Evolutionary conservation across 257 asterid genomes (phyloP).

Genomic region (Scutellaria barbata): DNA sequence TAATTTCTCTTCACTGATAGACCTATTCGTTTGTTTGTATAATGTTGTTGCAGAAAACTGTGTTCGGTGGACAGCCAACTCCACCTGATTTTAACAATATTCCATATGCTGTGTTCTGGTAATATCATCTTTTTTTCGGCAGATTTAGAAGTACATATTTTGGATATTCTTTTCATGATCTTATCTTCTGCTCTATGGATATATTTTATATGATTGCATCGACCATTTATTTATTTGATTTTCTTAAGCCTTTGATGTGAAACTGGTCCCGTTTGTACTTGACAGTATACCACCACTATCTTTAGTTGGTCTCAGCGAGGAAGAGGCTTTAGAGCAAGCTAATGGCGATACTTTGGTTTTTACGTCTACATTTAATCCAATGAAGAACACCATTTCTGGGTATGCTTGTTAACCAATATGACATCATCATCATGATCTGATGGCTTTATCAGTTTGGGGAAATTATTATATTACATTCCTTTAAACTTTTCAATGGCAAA

Average conservation of each 20-base stretch:
- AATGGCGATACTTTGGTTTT: slow-evolving; percentile 71
- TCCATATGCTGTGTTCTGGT: slow-evolving; percentile 97
- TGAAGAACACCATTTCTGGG: slow-evolving; percentile 96
- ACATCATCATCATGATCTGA: background rate
- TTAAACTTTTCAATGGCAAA: background rate
- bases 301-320: slow-evolving; percentile 83
- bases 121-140: slow-evolving; percentile 33
- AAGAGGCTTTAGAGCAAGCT: slow-evolving; percentile 71
- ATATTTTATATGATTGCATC: background rate
- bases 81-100: slow-evolving; percentile 63
- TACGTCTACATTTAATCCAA: slow-evolving; percentile 84
- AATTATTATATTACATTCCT: background rate
- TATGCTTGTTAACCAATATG: slow-evolving; percentile 35
- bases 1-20: background rate
- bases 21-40: background rate
- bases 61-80: slow-evolving; percentile 78
- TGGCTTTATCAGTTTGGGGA: background rate
- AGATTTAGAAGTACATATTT: background rate
- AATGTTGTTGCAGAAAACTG: slow-evolving; percentile 77
- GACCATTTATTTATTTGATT: background rate
- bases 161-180: background rate
- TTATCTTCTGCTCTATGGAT: background rate
- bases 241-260: slow-evolving; percentile 7
- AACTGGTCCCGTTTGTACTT: slow-evolving; percentile 29
- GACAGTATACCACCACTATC: slow-evolving; percentile 93